phyloP scores from a whole-genome alignment of 805 yeast species.

The Ogataea glucozyma region DNA sequence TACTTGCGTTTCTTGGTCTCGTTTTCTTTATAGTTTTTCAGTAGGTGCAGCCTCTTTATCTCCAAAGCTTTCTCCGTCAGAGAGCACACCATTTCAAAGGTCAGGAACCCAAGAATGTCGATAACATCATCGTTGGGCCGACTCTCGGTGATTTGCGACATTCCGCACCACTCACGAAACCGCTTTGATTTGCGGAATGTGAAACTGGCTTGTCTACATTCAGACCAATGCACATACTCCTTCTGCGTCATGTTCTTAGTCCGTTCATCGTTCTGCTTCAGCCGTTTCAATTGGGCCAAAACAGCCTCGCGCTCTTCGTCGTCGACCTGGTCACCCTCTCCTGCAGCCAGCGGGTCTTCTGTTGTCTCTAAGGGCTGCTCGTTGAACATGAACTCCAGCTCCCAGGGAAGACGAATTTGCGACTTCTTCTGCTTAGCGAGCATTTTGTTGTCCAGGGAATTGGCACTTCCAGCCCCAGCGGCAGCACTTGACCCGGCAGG shows the following conservation, averaged over 20 bases:
- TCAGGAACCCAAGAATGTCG: constrained; percentile 90
- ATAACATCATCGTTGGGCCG: constrained; percentile 95
- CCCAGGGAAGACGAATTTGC: constrained; percentile 91
- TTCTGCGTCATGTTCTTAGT: constrained; percentile 93
- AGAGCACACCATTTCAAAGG: constrained; percentile 95
- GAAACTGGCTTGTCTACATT: constrained; percentile 95
- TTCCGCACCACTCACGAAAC: constrained; percentile 95
- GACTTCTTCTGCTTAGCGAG: constrained; percentile 68
- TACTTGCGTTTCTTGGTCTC: constrained; percentile 53
- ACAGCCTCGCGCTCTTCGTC: constrained; percentile 91
- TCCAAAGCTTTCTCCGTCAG: constrained; percentile 88
- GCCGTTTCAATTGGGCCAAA: constrained; percentile 79
- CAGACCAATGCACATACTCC: constrained; percentile 98
- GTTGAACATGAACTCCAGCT: constrained; percentile 86
- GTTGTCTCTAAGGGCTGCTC: constrained; percentile 66
- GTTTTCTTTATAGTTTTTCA: constrained; percentile 15
- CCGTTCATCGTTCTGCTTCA: constrained; percentile 91
- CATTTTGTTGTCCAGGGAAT: constrained; percentile 44
- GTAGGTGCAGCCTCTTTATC: constrained; percentile 46
- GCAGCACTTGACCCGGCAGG: constrained; percentile 33
- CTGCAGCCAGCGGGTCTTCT: constrained; percentile 54
- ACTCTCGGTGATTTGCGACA: constrained; percentile 78
- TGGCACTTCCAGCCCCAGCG: constrained; percentile 28
- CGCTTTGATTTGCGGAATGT: constrained; percentile 93
- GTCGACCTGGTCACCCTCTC: constrained; percentile 58